A percentile compares a stretch with the other conserved stretches of the same genome.
Conservation (phyloP, 2,329 filamentous ascomycete species). For the Epichloe sp. region DNA sequence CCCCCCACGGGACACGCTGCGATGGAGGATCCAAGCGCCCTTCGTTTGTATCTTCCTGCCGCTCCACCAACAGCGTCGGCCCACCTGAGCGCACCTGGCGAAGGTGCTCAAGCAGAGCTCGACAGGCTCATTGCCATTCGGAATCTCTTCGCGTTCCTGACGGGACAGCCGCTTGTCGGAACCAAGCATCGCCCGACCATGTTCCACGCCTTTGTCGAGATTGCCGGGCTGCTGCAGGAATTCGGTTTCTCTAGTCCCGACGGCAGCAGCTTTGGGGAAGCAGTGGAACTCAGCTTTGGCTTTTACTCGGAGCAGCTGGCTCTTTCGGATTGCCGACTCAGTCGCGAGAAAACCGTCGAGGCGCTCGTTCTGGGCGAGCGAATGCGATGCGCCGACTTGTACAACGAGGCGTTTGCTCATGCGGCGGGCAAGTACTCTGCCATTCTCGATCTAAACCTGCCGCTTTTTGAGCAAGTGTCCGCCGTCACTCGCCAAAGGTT, state of each 20-base stretch:
- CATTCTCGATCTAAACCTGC: constrained; percentile 51
- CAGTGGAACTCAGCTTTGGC: constrained; percentile 51
- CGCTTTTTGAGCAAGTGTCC: constrained; percentile 59
- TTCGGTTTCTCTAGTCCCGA: constrained; percentile 45
- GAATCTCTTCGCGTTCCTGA: constrained; percentile 55
- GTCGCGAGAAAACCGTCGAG: constrained; percentile 80
- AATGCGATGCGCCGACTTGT: constrained; percentile 70
- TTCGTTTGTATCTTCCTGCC: constrained; percentile 41
- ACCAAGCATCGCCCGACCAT: constrained; percentile 38
- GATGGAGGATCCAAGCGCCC: constrained; percentile 24
- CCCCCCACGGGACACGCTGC: constrained; percentile 25
- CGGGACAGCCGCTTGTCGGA: constrained; percentile 47
- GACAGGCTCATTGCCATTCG: constrained; percentile 45
- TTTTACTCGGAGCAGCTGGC: constrained; percentile 65
- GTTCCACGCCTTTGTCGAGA: constrained; percentile 41
- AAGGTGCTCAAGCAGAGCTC: constrained; percentile 25
- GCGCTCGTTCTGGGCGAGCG: constrained; percentile 78
- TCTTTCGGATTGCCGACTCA: constrained; percentile 67
- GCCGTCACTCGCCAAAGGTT: constrained; percentile 62
- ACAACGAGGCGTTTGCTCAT: constrained; percentile 85
- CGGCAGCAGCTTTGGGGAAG: constrained; percentile 45
- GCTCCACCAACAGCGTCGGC: constrained; percentile 24
- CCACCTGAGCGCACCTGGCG: constrained; percentile 21
- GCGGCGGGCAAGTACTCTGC: constrained; percentile 76
- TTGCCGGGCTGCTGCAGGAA: constrained; percentile 39